Conservation (phyloP, 371 early-diverging fungal genomes). For the Lichtheimia hyalospora region DNA sequence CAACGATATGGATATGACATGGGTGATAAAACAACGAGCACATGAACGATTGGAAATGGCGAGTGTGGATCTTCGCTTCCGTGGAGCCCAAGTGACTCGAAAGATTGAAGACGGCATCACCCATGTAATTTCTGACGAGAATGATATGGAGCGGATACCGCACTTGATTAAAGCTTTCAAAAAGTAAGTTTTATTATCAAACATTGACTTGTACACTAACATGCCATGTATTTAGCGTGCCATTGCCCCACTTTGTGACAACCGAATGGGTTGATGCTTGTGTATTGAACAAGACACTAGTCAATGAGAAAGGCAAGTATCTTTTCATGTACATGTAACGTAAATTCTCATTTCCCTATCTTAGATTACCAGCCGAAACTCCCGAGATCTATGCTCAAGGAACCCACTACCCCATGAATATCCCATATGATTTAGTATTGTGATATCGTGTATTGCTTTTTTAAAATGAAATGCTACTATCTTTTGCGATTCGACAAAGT, state of each 20-base stretch:
- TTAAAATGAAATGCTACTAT: neutral
- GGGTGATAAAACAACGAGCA: conserved; percentile 17
- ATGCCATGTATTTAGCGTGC: neutral
- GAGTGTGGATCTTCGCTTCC: conserved; percentile 17
- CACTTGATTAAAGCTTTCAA: conserved; percentile 17
- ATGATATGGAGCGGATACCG: conserved; percentile 16
- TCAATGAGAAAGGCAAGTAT: conserved; percentile 21
- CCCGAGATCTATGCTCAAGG: neutral
- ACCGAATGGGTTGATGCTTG: conserved; percentile 22
- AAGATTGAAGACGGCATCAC: conserved; percentile 24
- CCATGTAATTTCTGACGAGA: conserved; percentile 30
- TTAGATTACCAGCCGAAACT: conserved; percentile 13
- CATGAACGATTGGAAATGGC: conserved; percentile 23
- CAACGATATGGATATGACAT: conserved; percentile 10
- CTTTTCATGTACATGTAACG: neutral
- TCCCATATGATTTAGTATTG: neutral
- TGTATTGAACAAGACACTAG: conserved; percentile 11
- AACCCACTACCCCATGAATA: neutral
- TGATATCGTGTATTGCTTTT: neutral
- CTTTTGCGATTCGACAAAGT: conserved; percentile 35
- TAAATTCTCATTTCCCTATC: neutral
- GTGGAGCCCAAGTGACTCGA: conserved; percentile 17
- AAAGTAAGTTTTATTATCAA: conserved; percentile 5
- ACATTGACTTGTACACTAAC: neutral
- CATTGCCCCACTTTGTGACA: conserved; percentile 17